Evolutionary conservation across 176 grass and related monocot species (phyloP).

Genomic region (Oryza nivara): DNA sequence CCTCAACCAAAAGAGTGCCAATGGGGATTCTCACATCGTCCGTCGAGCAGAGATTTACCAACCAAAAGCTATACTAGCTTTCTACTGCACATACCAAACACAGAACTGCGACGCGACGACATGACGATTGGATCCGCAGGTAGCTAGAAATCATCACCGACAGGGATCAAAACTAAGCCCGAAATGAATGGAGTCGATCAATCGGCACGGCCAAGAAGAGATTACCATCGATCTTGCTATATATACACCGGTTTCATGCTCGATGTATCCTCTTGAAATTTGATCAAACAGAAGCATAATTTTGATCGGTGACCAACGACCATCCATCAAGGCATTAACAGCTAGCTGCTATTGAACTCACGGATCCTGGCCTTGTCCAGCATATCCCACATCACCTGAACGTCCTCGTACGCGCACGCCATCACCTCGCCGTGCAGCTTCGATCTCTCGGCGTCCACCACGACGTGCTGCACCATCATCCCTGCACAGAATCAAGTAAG

Average conservation of each 20-base stretch:
- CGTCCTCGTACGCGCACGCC: constrained; percentile 76
- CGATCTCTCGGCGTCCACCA: constrained; percentile 36
- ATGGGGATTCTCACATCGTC: constrained; percentile 41
- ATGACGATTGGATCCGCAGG: background rate
- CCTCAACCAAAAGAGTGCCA: constrained; percentile 20
- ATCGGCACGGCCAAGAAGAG: background rate
- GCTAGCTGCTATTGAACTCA: constrained; percentile 42
- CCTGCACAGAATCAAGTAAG: background rate
- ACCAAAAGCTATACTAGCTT: background rate
- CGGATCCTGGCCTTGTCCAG: constrained; percentile 64
- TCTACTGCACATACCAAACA: background rate
- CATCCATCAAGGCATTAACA: background rate
- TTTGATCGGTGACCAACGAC: background rate
- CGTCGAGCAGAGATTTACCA: constrained; percentile 9
- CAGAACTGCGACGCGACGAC: background rate
- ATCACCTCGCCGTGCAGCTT: constrained; percentile 78
- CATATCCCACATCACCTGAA: constrained; percentile 86
- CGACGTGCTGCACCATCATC: constrained; percentile 38
- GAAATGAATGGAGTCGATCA: background rate
- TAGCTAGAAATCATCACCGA: background rate
- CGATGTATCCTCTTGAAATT: background rate
- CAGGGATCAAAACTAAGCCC: background rate
- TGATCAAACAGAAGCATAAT: too few species aligned
- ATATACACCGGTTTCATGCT: background rate
- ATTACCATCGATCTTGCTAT: background rate